Evolutionary conservation across 352 stramenopile species (phyloP).

Genomic region (Thraustochytrium sp.): DNA sequence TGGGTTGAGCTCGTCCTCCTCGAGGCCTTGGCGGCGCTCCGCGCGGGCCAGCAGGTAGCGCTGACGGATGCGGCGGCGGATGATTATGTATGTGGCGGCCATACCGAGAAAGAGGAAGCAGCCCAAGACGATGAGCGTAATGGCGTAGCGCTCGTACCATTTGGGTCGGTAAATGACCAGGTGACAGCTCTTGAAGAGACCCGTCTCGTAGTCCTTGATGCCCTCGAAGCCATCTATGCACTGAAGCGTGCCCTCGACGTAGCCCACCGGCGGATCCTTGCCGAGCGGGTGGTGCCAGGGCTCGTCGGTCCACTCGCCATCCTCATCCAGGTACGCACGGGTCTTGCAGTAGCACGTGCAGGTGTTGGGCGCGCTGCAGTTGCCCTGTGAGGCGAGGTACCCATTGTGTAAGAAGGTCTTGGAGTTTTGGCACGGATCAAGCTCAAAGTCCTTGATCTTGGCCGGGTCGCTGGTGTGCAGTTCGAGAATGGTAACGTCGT

Average conservation of each 20-base stretch:
- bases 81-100: constrained; percentile 62
- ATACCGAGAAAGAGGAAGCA: constrained; percentile 60
- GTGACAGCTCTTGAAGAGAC: constrained; percentile 85
- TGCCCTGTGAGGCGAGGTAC: constrained; percentile 70
- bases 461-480: constrained; percentile 86
- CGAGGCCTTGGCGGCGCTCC: constrained; percentile 65
- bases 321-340: constrained; percentile 27
- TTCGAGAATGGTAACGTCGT: constrained; percentile 63
- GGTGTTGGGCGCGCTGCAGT: constrained; percentile 80
- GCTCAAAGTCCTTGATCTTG: constrained; percentile 83
- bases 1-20: neutral
- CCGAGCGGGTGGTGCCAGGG: constrained; percentile 70
- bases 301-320: constrained; percentile 50
- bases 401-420: constrained; percentile 71
- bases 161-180: constrained; percentile 86
- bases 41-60: constrained; percentile 78
- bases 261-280: constrained; percentile 66
- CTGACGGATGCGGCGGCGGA: constrained; percentile 69
- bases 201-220: constrained; percentile 68
- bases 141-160: constrained; percentile 57
- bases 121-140: constrained; percentile 48
- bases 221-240: constrained; percentile 89
- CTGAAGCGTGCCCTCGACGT: constrained; percentile 79
- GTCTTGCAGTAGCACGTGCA: constrained; percentile 83
- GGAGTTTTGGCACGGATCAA: constrained; percentile 81